These are phyloP conservation scores for Myriosclerotinia curreyana DNA, from an alignment of 2,329 filamentous ascomycete species.

Conservation along the genomic window DNA sequence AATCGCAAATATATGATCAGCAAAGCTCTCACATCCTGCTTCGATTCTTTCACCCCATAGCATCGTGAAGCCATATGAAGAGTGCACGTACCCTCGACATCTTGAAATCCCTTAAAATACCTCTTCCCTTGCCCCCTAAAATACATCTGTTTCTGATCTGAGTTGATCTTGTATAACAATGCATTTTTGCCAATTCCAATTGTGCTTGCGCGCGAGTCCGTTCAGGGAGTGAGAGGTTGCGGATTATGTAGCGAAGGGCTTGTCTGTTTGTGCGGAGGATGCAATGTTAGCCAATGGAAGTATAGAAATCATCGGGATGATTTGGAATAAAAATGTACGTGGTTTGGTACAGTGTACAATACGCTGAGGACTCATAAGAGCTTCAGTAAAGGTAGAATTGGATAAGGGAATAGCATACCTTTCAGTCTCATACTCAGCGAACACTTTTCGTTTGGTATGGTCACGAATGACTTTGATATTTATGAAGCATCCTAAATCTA, in stretches of 20 bases:
- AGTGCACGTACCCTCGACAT: slow-evolving; percentile 76
- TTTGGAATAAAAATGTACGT: background rate
- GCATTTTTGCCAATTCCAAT: slow-evolving; percentile 91
- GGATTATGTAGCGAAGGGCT: slow-evolving; percentile 88
- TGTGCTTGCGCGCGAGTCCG: slow-evolving; percentile 87
- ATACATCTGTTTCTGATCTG: slow-evolving; percentile 95
- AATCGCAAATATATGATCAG: slow-evolving; percentile 20
- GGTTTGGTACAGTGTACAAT: background rate
- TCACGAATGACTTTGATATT: slow-evolving; percentile 88
- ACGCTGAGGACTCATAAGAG: background rate
- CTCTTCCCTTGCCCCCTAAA: slow-evolving; percentile 81
- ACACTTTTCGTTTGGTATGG: slow-evolving; percentile 94
- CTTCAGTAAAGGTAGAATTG: background rate
- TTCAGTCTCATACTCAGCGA: slow-evolving; percentile 80
- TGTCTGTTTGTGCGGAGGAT: slow-evolving; percentile 56
- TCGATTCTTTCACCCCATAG: background rate
- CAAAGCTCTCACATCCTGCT: background rate
- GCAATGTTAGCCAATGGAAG: slow-evolving; percentile 13
- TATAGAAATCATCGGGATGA: background rate
- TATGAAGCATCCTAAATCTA: slow-evolving; percentile 83
- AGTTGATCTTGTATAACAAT: slow-evolving; percentile 88
- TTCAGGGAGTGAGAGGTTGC: slow-evolving; percentile 81
- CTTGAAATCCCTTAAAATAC: slow-evolving; percentile 91
- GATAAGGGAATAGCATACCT: slow-evolving; percentile 48
- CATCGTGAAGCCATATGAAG: background rate